Base-by-base conservation (phyloP, 2,329 filamentous ascomycete species). In the Penicillium sp. region DNA sequence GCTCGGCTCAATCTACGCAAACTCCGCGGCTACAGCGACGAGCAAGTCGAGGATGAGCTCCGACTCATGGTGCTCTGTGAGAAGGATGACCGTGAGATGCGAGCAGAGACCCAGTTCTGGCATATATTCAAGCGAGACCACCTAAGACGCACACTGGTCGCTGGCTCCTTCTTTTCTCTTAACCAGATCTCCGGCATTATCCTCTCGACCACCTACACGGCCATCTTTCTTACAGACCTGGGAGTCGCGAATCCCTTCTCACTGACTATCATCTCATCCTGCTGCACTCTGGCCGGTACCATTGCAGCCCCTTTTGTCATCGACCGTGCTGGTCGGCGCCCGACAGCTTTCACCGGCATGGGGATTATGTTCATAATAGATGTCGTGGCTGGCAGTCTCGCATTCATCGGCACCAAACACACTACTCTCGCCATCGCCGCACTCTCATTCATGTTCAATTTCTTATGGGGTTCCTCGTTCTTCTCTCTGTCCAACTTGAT, bases 141-240 rank as follows among this genome's bases (percentile, higher is more conserved):
- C 42, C 54, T 70, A 38, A 59, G 60, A 40, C 65, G 67, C 13
- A 70, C 68, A 13, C 41, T 70, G 26, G 64, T 63, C 6, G 65
- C 61, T 1, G 66, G 66, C 3, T 62, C 66, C 1, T 65, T 68
- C 42, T 66, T 62, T 43, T 65, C 61, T 28, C 50, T 68, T 14
- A 67, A 66, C 37, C 67, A 70, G 40, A 58, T 70, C 16, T 65
- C 64, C 4, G 67, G 67, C 9, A 46, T 69, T 41, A 68, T 69
- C 26, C 58, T 70, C 7, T 64, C 64, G 18, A 65, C 61, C 1
- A 69, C 67, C 1, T 71, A 70, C 44, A 58, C 66, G 8, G 69
- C 67, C 0, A 60, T 69, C 38, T 66, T 70, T 42, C 59, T 70
- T 9, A 63, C 62, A 9, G 56, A 64, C 27, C 52, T 66, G 26